phyloP scores from a whole-genome alignment of 257 asterid species.

The Phtheirospermum japonicum region DNA sequence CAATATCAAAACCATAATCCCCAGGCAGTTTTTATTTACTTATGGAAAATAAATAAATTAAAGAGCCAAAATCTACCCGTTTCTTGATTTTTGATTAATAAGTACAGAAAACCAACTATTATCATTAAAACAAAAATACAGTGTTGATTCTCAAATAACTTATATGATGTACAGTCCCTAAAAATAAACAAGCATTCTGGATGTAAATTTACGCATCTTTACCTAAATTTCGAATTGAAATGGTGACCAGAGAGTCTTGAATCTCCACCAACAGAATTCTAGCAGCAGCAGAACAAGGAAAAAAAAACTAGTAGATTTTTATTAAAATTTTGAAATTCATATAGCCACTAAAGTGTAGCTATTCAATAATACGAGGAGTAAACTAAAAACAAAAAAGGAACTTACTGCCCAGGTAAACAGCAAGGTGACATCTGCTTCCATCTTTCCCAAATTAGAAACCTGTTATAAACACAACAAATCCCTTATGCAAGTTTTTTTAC shows the following conservation, averaged over 20 bases:
- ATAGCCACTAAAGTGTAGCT: conserved; percentile 2
- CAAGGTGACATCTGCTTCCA: conserved; percentile 74
- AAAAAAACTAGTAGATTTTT: conserved; percentile 19
- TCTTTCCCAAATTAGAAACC: conserved; percentile 74
- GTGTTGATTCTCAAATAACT: background rate
- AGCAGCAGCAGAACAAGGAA: conserved; percentile 36
- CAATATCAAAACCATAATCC: conserved; percentile 90
- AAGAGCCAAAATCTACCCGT: no score
- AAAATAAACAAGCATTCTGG: conserved; percentile 16
- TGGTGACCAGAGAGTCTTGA: conserved; percentile 88
- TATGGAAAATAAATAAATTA: no score
- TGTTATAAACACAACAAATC: conserved; percentile 40
- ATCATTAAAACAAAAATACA: conserved; percentile 11
- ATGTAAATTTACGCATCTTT: conserved; percentile 23
- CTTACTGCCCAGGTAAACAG: conserved; percentile 97
- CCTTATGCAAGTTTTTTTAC: conserved; percentile 4
- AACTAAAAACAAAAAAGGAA: conserved; percentile 22
- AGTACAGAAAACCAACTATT: no score
- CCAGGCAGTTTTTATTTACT: no score
- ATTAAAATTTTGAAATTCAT: conserved; percentile 7
- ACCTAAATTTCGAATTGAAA: conserved; percentile 75
- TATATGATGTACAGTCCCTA: background rate
- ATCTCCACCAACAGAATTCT: conserved; percentile 96
- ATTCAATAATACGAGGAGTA: conserved; percentile 15
- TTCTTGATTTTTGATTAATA: no score